Evolutionary conservation across 129 eudicot genomes (phyloP).

Genomic region (Rutidosis leptorrhynchoides): DNA sequence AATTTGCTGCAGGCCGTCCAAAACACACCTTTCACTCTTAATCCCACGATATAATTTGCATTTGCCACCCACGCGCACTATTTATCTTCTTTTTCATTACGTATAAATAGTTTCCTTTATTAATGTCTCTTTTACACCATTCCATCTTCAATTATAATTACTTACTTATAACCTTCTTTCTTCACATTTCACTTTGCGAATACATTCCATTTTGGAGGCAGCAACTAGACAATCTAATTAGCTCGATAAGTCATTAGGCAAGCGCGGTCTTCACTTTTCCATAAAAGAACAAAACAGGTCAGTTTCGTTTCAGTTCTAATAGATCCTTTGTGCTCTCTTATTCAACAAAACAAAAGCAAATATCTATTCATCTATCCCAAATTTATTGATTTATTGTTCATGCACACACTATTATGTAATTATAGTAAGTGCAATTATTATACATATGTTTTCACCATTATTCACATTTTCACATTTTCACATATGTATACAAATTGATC

Average conservation of each 20-base stretch:
- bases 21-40: slow-evolving; percentile 48
- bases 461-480: too few species aligned
- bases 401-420: too few species aligned
- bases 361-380: too few species aligned
- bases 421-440: too few species aligned
- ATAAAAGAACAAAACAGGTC: slow-evolving; percentile 8
- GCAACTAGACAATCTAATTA: slow-evolving; percentile 3
- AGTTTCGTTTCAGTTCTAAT: not conserved
- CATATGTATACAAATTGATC: too few species aligned
- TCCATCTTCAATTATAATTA: not conserved
- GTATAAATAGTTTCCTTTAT: slow-evolving; percentile 14
- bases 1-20: slow-evolving; percentile 84
- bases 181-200: slow-evolving; percentile 9
- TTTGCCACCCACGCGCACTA: slow-evolving; percentile 60
- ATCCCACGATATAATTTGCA: slow-evolving; percentile 29
- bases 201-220: not conserved
- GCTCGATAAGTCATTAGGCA: not conserved
- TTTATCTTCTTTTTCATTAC: slow-evolving; percentile 15
- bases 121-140: not conserved
- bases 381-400: too few species aligned
- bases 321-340: not conserved
- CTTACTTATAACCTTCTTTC: not conserved
- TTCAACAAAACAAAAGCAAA: too few species aligned
- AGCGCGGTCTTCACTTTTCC: not conserved
- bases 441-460: too few species aligned